Evolutionary conservation across 2,329 filamentous ascomycete species (phyloP).

Genomic region (Fusarium keratoplasticum): DNA sequence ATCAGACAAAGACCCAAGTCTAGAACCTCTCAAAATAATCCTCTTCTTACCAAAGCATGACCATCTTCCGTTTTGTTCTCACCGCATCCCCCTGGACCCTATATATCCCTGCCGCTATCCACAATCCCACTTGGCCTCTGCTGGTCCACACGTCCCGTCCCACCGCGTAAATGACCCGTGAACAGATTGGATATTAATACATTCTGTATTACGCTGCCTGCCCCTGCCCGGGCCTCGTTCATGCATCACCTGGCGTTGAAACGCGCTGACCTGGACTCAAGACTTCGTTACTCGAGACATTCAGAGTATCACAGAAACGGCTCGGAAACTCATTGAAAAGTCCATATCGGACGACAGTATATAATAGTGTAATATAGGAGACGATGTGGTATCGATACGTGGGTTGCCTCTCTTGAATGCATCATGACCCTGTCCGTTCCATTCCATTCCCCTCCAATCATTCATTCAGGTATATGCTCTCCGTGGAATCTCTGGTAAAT

Average conservation of each 20-base stretch:
- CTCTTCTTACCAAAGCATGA: background rate
- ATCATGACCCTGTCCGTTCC: conserved; percentile 23
- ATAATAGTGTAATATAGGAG: conserved; percentile 27
- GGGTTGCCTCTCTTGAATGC: conserved; percentile 37
- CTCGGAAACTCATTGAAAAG: background rate
- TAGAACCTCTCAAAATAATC: background rate
- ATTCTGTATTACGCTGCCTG: background rate
- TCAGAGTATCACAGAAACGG: background rate
- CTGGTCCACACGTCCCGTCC: background rate
- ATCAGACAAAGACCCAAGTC: background rate
- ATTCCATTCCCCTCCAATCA: conserved; percentile 6
- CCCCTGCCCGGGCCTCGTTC: background rate
- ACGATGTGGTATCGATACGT: conserved; percentile 45
- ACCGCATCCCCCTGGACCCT: background rate
- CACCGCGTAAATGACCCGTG: background rate
- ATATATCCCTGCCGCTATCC: background rate
- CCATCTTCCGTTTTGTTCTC: background rate
- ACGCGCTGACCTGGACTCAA: background rate
- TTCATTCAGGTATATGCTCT: conserved; percentile 36
- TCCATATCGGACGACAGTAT: conserved; percentile 16
- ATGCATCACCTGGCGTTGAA: conserved; percentile 10
- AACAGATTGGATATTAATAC: background rate
- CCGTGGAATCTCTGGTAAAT: conserved; percentile 20
- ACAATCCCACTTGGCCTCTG: background rate
- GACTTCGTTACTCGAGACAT: background rate